These are phyloP conservation scores for Cajanus cajan DNA, from an alignment of 306 rosid genomes.

Conservation along the genomic window DNA sequence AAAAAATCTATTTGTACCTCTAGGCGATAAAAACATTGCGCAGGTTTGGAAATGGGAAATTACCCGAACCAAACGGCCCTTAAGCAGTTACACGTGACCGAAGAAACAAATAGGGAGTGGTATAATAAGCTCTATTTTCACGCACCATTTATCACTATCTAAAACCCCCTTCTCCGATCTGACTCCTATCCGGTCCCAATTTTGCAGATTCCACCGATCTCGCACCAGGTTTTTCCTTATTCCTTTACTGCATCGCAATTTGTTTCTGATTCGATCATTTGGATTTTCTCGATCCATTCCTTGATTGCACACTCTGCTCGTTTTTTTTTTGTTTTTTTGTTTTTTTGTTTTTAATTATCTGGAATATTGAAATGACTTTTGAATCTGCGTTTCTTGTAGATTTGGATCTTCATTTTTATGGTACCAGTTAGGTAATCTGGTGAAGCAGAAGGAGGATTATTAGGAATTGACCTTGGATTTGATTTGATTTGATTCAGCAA, in stretches of 20 bases:
- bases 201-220: slow-evolving; percentile 35
- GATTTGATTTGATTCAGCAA: slow-evolving; percentile 45
- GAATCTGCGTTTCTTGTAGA: slow-evolving; percentile 29
- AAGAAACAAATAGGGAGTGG: slow-evolving; percentile 7
- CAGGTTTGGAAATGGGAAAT: slow-evolving; percentile 6
- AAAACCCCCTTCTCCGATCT: slow-evolving; percentile 51
- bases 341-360: neutral
- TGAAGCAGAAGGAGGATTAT: slow-evolving; percentile 5
- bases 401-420: slow-evolving; percentile 27
- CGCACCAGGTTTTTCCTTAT: slow-evolving; percentile 27
- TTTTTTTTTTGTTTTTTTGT: neutral
- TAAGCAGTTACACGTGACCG: slow-evolving; percentile 14
- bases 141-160: slow-evolving; percentile 27
- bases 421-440: neutral
- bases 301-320: neutral
- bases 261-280: slow-evolving; percentile 10
- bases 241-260: neutral
- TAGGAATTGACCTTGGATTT: slow-evolving; percentile 29
- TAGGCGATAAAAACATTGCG: neutral
- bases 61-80: slow-evolving; percentile 30
- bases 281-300: neutral
- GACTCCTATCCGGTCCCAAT: neutral
- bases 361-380: neutral
- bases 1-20: neutral
- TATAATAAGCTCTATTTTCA: neutral